Base-by-base conservation (phyloP, 169 alveolate genomes). In the Babesia sp. region DNA sequence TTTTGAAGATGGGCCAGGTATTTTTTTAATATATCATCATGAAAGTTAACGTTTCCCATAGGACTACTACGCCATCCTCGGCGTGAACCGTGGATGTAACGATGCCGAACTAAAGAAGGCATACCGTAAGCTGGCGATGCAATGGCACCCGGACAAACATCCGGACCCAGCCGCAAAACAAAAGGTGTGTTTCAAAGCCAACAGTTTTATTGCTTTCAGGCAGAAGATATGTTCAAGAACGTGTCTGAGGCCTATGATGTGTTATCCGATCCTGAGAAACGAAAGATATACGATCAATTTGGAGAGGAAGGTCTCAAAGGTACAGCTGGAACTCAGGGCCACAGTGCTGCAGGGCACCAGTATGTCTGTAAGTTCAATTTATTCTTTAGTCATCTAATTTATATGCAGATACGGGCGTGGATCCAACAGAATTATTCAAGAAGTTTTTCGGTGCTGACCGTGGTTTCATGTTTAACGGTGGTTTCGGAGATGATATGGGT, bases 231-330 rank as follows among this genome's bases (percentile, higher is more conserved):
- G 92, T 96, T 95, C 77, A 90, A 93, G 72, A 96, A 94, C 63
- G 87, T 97, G 34, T 90, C 97, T 24, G 94, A 94, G 68, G 99
- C 99, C 0, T 94, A 96, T 73, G 99, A 97, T 83, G 93, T 94
- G n/a, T 79, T 97, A 22, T 85, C 96, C 18, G 98, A 97, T 71
- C 97, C 97, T 12, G 97, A 95, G 74, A 97, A 97, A 76, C 85
- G 97, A 57, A 95, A 95, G 64, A 79, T 96, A 39, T 97, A 97
- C 69, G 99, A 96, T 86, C 95, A 93, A 61, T 93, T 91, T 70
- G 99, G 99, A 20, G 97, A 95, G 85, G 98, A 96, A 84, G 99
- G 98, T 7, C 76, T 97, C 11, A 93, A 96, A 55, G 98, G 98
- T 58, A 91, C 94, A 11, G 87, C 84, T 20, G 87, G 87, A 1